Percentiles rank a stretch among this genome's conserved stretches.
Conservation (phyloP, 192 early-diverging fungal genomes). For the Geranomyces michiganensis region DNA sequence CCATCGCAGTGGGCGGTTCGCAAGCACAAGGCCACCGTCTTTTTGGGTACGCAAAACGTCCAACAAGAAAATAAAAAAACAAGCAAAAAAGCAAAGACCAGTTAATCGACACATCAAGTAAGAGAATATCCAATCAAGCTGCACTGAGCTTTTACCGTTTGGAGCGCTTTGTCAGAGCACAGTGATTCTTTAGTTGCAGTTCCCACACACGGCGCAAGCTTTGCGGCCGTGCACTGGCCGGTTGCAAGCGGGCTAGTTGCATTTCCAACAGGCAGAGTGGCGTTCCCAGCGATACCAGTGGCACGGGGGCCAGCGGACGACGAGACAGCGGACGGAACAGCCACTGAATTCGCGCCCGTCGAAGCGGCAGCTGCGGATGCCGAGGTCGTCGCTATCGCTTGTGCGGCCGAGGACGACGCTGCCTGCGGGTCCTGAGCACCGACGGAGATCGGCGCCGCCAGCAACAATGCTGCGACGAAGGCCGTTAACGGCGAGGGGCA, state of each 20-base stretch:
- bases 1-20: neutral
- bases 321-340: neutral
- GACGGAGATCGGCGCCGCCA: too few species aligned
- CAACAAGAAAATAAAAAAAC: neutral
- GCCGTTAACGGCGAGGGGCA: too few species aligned
- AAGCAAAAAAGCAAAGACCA: neutral
- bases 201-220: neutral
- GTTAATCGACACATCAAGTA: neutral
- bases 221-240: neutral
- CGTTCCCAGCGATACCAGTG: neutral
- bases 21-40: slow-evolving; percentile 1
- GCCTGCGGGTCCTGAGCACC: too few species aligned
- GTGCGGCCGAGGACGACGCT: too few species aligned
- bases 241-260: neutral
- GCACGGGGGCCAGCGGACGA: neutral
- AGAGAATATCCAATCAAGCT: neutral
- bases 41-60: neutral
- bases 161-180: slow-evolving; percentile 5
- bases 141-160: neutral
- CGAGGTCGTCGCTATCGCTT: too few species aligned
- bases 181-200: neutral
- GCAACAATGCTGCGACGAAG: too few species aligned
- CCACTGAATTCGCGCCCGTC: neutral
- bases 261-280: neutral
- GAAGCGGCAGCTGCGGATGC: neutral